Percentiles rank a stretch among this genome's conserved stretches.
These are phyloP conservation scores for Alternaria metachromatica DNA, from an alignment of 2,329 filamentous ascomycete genomes.

Conservation along the genomic window DNA sequence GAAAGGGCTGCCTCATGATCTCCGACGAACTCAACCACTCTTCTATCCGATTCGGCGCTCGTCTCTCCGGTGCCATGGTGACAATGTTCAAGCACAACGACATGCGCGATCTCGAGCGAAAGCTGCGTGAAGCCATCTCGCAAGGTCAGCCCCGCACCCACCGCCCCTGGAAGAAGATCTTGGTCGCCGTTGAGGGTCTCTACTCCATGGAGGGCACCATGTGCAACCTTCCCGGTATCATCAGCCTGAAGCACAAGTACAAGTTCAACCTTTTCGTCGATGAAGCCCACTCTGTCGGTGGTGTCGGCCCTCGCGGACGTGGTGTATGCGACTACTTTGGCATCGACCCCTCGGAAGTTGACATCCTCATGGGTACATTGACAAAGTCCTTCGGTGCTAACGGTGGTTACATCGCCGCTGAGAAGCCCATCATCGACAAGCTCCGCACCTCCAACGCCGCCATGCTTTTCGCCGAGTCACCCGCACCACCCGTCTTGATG, in stretches of 20 bases:
- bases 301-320: constrained; percentile 83
- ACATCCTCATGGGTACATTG: constrained; percentile 96
- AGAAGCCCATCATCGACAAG: constrained; percentile 91
- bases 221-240: constrained; percentile 91
- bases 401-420: constrained; percentile 90
- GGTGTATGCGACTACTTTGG: constrained; percentile 98
- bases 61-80: constrained; percentile 93
- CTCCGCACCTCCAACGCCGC: constrained; percentile 85
- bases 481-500: constrained; percentile 83
- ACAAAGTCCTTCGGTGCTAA: constrained; percentile 99
- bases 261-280: constrained; percentile 97
- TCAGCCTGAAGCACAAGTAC: constrained; percentile 90
- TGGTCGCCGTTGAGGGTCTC: constrained; percentile 93
- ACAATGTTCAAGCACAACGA: constrained; percentile 98
- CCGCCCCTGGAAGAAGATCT: constrained; percentile 98
- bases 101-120: constrained; percentile 83
- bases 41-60: constrained; percentile 93
- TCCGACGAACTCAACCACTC: constrained; percentile 98
- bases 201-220: constrained; percentile 99
- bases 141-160: constrained; percentile 98
- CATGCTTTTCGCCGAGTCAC: constrained; percentile 85
- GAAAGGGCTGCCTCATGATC: constrained; percentile 91
- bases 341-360: constrained; percentile 84
- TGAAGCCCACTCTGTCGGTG: constrained; percentile 95
- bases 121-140: constrained; percentile 89